Conservation (phyloP, 179 eudicot genomes). For the Amaranthus tricolor region DNA sequence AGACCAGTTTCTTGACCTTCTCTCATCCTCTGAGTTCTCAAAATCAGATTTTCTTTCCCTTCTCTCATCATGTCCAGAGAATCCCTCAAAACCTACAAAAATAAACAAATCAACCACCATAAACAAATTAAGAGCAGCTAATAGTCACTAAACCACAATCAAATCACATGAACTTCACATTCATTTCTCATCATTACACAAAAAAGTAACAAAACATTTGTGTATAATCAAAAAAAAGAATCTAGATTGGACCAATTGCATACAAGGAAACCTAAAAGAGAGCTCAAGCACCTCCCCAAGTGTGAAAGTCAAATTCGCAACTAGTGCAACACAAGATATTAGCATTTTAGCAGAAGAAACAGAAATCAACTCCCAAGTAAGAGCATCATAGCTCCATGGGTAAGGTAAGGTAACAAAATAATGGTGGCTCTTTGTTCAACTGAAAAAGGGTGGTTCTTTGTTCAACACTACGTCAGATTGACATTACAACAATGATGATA, state of each 20-base stretch:
- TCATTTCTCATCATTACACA: background rate
- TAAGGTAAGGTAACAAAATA: background rate
- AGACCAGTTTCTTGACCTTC: slow-evolving; percentile 72
- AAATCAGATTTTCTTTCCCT: slow-evolving; percentile 81
- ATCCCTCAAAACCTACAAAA: slow-evolving; percentile 71
- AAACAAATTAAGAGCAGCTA: background rate
- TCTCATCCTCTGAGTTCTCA: slow-evolving; percentile 87
- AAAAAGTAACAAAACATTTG: background rate
- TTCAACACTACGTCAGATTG: too few species aligned
- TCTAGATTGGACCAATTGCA: background rate
- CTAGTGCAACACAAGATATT: background rate
- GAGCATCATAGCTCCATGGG: background rate
- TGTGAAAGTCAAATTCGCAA: background rate
- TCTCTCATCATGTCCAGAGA: slow-evolving; percentile 62
- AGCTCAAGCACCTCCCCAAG: background rate
- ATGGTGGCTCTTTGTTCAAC: too few species aligned
- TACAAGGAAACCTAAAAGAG: background rate
- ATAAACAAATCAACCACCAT: slow-evolving; percentile 4
- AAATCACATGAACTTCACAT: background rate
- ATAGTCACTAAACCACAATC: background rate
- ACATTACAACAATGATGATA: too few species aligned
- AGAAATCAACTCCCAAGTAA: background rate
- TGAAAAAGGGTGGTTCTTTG: background rate
- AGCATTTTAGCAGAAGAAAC: background rate
- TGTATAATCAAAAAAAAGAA: background rate